Evolutionary conservation across 2,329 filamentous ascomycete genomes (phyloP).

Genomic region (Aspergillus unguis): DNA sequence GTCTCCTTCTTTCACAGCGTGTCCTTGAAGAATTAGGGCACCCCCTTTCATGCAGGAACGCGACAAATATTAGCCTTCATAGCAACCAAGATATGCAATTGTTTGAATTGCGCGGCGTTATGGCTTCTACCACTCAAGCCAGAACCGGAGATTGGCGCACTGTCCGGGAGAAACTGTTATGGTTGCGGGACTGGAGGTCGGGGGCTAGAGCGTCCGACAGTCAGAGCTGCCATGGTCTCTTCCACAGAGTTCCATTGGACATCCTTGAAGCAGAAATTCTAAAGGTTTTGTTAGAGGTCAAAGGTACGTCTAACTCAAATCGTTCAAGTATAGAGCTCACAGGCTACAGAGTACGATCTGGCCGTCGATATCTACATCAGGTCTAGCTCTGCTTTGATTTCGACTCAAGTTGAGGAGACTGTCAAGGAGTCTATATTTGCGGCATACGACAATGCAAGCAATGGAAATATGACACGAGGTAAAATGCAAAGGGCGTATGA

Average conservation of each 20-base stretch:
- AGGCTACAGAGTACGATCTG: slow-evolving; percentile 37
- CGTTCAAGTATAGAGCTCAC: slow-evolving; percentile 15
- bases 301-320: slow-evolving; percentile 28
- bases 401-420: slow-evolving; percentile 49
- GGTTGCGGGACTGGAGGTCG: slow-evolving; percentile 60
- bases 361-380: slow-evolving; percentile 41
- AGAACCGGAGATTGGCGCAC: slow-evolving; percentile 48
- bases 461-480: slow-evolving; percentile 61
- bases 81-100: slow-evolving; percentile 52
- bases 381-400: slow-evolving; percentile 37
- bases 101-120: slow-evolving; percentile 51
- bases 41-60: slow-evolving; percentile 33
- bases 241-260: slow-evolving; percentile 49
- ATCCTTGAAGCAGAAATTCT: slow-evolving; percentile 57
- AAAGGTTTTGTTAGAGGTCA: slow-evolving; percentile 51
- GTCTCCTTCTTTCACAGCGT: slow-evolving; percentile 40
- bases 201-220: slow-evolving; percentile 21
- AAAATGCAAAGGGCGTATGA: slow-evolving; percentile 61
- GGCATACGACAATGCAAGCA: slow-evolving; percentile 63
- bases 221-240: slow-evolving; percentile 41
- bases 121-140: slow-evolving; percentile 47
- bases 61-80: slow-evolving; percentile 52
- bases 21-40: slow-evolving; percentile 41
- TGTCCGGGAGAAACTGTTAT: slow-evolving; percentile 52
- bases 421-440: slow-evolving; percentile 53